phyloP scores from a whole-genome alignment of 352 stramenopile species.

The Phytophthora tentaculata region DNA sequence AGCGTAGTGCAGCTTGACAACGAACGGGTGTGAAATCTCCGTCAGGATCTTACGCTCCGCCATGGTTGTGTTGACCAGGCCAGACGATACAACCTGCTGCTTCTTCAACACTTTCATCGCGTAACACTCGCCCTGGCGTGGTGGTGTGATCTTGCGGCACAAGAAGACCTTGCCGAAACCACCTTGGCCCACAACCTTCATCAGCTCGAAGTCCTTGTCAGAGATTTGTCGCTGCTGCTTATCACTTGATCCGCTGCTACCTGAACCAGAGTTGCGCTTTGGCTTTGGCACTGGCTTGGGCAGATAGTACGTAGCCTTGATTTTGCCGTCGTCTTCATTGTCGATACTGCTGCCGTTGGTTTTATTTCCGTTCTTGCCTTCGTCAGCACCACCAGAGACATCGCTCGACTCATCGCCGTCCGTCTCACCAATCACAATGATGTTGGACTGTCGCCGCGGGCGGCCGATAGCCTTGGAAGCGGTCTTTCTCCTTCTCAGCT shows the following conservation, averaged over 20 bases:
- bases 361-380: conserved; percentile 49
- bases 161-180: conserved; percentile 99
- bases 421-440: conserved; percentile 87
- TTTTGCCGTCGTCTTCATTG: conserved; percentile 49
- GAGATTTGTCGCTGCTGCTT: conserved; percentile 57
- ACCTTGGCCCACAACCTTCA: conserved; percentile 98
- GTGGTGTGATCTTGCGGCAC: conserved; percentile 92
- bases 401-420: conserved; percentile 80
- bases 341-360: conserved; percentile 11
- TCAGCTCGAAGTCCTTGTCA: conserved; percentile 95
- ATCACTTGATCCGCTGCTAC: conserved; percentile 25
- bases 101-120: conserved; percentile 99
- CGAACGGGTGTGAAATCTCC: conserved; percentile 93
- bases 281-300: conserved; percentile 71
- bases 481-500: conserved; percentile 61
- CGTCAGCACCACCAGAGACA: conserved; percentile 63
- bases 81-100: conserved; percentile 90
- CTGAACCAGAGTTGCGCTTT: conserved; percentile 28
- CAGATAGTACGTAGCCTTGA: conserved; percentile 83
- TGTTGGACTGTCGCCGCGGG: conserved; percentile 79
- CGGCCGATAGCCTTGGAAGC: conserved; percentile 35
- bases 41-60: conserved; percentile 92
- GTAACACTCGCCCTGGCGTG: conserved; percentile 94
- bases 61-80: conserved; percentile 94
- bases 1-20: conserved; percentile 95